Evolutionary conservation across 257 asterid genomes (phyloP).

Genomic region (Solanum verrucosum): DNA sequence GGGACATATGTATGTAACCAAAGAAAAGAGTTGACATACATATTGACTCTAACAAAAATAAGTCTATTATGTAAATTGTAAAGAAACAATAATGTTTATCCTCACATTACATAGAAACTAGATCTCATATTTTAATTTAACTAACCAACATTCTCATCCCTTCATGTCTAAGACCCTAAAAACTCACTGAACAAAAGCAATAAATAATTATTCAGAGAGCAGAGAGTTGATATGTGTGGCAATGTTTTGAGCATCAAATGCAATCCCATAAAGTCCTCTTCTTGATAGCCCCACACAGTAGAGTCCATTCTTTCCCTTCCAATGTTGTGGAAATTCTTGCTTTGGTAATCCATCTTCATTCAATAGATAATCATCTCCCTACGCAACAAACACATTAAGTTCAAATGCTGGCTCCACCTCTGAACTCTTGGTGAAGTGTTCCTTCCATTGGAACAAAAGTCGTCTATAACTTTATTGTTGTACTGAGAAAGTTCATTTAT

Average conservation of each 20-base stretch:
- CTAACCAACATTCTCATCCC: neutral
- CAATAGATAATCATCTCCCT: constrained; percentile 48
- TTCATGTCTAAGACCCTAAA: neutral
- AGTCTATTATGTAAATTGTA: neutral
- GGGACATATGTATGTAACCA: neutral
- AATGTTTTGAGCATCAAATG: constrained; percentile 50
- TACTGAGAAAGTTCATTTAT: no score
- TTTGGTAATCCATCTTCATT: constrained; percentile 54
- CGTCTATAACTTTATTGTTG: neutral
- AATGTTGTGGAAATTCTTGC: constrained; percentile 32
- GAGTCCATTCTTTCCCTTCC: constrained; percentile 75
- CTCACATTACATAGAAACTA: neutral
- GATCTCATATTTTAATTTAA: neutral
- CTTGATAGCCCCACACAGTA: constrained; percentile 59
- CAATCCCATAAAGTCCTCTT: constrained; percentile 52
- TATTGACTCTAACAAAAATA: neutral
- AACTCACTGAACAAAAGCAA: neutral
- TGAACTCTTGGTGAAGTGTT: no score
- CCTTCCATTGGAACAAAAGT: no score
- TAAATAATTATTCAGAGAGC: neutral
- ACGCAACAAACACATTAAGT: neutral
- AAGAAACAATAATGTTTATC: neutral
- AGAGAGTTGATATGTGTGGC: constrained; percentile 41
- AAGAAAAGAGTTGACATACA: neutral
- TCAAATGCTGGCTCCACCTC: neutral